phyloP scores from a whole-genome alignment of 2,329 filamentous ascomycete species.

The Piedraia hortae region DNA sequence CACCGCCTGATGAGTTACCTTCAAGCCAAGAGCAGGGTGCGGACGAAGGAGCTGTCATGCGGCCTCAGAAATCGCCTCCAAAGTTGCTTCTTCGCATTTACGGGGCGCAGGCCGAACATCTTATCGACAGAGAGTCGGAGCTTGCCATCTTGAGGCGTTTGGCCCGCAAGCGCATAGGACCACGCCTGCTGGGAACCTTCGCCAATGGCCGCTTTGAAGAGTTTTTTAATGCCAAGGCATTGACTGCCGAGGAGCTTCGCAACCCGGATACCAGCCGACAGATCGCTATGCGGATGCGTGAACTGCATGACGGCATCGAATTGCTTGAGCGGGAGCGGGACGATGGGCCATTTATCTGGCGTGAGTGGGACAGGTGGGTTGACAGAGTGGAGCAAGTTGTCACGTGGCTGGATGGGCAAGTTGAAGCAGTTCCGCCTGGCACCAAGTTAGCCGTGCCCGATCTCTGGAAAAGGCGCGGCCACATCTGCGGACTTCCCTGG shows the following conservation, averaged over 20 bases:
- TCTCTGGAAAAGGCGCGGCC: slow-evolving; percentile 42
- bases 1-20: slow-evolving; percentile 40
- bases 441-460: slow-evolving; percentile 17
- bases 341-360: slow-evolving; percentile 58
- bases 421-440: slow-evolving; percentile 20
- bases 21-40: slow-evolving; percentile 12
- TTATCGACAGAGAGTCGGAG: slow-evolving; percentile 83
- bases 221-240: slow-evolving; percentile 59
- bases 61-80: slow-evolving; percentile 23
- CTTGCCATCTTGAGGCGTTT: slow-evolving; percentile 63
- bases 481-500: slow-evolving; percentile 70
- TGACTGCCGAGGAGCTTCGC: slow-evolving; percentile 51
- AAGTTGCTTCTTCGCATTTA: slow-evolving; percentile 82
- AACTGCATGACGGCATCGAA: slow-evolving; percentile 82
- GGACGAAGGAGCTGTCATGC: slow-evolving; percentile 11
- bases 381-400: slow-evolving; percentile 34
- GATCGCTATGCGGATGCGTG: slow-evolving; percentile 92
- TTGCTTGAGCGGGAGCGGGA: slow-evolving; percentile 51
- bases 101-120: slow-evolving; percentile 76
- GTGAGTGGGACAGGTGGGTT: slow-evolving; percentile 87
- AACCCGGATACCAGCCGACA: slow-evolving; percentile 62
- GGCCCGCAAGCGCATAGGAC: slow-evolving; percentile 77
- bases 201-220: slow-evolving; percentile 88
- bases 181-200: slow-evolving; percentile 72
- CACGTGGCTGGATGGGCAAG: slow-evolving; percentile 31